phyloP scores from a whole-genome alignment of 2,329 filamentous ascomycete species.

The Botrytis aclada region DNA sequence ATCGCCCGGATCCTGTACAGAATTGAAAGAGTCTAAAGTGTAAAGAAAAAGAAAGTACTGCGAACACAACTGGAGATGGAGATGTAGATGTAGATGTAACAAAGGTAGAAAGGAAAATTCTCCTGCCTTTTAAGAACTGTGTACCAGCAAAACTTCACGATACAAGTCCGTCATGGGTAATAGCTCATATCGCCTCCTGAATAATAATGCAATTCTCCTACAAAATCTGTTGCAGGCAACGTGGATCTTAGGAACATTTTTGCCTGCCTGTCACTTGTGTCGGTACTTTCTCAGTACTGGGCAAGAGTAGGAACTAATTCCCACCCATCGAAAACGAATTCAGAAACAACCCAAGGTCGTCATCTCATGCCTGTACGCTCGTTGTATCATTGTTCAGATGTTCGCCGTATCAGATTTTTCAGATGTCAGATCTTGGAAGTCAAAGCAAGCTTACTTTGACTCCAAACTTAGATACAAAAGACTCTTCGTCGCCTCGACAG shows the following conservation, averaged over 20 bases:
- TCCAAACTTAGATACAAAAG: neutral
- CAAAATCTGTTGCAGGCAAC: conserved; percentile 10
- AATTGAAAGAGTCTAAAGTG: conserved; percentile 3
- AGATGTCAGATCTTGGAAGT: conserved; percentile 4
- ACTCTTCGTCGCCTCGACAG: neutral
- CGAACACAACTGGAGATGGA: neutral
- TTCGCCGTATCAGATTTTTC: neutral
- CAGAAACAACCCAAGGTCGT: neutral
- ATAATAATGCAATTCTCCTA: neutral
- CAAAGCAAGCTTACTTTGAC: neutral
- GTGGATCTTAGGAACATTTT: neutral
- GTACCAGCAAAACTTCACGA: neutral
- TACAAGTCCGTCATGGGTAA: neutral
- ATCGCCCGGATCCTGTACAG: conserved; percentile 19
- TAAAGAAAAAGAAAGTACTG: neutral
- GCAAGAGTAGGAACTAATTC: neutral
- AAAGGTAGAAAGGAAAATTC: neutral
- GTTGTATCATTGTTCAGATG: conserved; percentile 4
- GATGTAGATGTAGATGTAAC: conserved; percentile 15
- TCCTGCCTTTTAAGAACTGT: neutral
- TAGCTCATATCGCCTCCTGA: neutral
- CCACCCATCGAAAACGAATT: neutral
- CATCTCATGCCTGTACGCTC: conserved; percentile 9
- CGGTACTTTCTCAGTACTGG: neutral
- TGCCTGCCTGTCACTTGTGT: neutral